phyloP scores from a whole-genome alignment of 2,329 filamentous ascomycete species.

The Trichothecium roseum region DNA sequence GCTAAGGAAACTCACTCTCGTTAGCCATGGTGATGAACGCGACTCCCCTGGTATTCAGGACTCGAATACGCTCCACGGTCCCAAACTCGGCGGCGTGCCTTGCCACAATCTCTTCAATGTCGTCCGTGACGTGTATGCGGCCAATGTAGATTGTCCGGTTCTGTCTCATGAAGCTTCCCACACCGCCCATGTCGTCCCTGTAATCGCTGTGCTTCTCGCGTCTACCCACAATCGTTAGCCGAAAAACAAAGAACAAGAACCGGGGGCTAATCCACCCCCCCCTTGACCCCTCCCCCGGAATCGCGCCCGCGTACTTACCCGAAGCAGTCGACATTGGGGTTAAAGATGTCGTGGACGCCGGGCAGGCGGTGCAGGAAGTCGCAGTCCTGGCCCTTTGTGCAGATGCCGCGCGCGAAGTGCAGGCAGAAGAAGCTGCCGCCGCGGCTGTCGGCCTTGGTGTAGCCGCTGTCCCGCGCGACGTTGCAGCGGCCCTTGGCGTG shows the following conservation, averaged over 20 bases:
- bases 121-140: slow-evolving; percentile 87
- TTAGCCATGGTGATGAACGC: slow-evolving; percentile 93
- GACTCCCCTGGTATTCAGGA: slow-evolving; percentile 80
- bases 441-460: slow-evolving; percentile 67
- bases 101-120: slow-evolving; percentile 92
- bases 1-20: slow-evolving; percentile 48
- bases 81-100: slow-evolving; percentile 97
- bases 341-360: slow-evolving; percentile 78
- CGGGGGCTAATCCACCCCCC: too few relatives aligned
- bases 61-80: slow-evolving; percentile 76
- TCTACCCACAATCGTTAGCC: background rate
- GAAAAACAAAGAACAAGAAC: slow-evolving; percentile 30
- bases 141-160: slow-evolving; percentile 93
- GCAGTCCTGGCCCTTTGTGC: slow-evolving; percentile 85
- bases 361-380: slow-evolving; percentile 88
- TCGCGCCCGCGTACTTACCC: slow-evolving; percentile 13
- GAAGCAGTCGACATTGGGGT: slow-evolving; percentile 91
- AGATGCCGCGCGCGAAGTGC: slow-evolving; percentile 74
- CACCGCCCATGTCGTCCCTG: slow-evolving; percentile 94
- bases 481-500: slow-evolving; percentile 81
- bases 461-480: slow-evolving; percentile 68
- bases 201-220: slow-evolving; percentile 90
- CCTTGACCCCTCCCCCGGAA: too few relatives aligned
- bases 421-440: slow-evolving; percentile 84
- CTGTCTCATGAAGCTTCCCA: slow-evolving; percentile 85